Evolutionary conservation across 345 rosid species (phyloP).

Genomic region (Geranium brycei): DNA sequence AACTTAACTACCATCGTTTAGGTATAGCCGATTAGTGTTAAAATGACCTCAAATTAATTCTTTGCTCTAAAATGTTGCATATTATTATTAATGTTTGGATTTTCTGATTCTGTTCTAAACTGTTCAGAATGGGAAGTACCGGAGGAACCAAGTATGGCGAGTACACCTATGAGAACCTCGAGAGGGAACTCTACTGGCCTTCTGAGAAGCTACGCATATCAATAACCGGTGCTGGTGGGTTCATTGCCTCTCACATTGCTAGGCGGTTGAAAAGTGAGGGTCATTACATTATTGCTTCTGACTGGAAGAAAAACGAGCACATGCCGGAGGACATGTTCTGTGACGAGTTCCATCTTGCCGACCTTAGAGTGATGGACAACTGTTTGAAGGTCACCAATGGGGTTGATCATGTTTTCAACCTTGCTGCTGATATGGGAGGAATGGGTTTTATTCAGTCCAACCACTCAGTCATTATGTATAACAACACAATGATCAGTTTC

Average conservation of each 20-base stretch:
- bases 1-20: too few species aligned
- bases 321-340: slow-evolving; percentile 99
- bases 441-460: slow-evolving; percentile 99
- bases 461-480: slow-evolving; percentile 95
- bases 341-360: slow-evolving; percentile 85
- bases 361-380: slow-evolving; percentile 92
- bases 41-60: too few species aligned
- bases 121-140: slow-evolving; percentile 55
- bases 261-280: slow-evolving; percentile 94
- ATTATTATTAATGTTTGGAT: too few species aligned
- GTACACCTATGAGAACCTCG: slow-evolving; percentile 69
- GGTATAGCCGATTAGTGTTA: too few species aligned
- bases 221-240: slow-evolving; percentile 89
- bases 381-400: slow-evolving; percentile 71
- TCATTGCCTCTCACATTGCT: slow-evolving; percentile 96
- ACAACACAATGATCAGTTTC: slow-evolving; percentile 97
- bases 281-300: slow-evolving; percentile 89
- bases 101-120: too few species aligned
- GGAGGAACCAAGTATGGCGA: slow-evolving; percentile 56
- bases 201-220: slow-evolving; percentile 72
- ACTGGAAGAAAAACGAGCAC: slow-evolving; percentile 99
- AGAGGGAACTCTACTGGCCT: slow-evolving; percentile 91
- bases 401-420: slow-evolving; percentile 89
- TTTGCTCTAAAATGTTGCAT: too few species aligned
- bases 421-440: slow-evolving; percentile 99